Percentiles rank a stretch among this genome's conserved stretches.
phyloP scores from a whole-genome alignment of 495 filamentous ascomycete species.

The Podospora australis region DNA sequence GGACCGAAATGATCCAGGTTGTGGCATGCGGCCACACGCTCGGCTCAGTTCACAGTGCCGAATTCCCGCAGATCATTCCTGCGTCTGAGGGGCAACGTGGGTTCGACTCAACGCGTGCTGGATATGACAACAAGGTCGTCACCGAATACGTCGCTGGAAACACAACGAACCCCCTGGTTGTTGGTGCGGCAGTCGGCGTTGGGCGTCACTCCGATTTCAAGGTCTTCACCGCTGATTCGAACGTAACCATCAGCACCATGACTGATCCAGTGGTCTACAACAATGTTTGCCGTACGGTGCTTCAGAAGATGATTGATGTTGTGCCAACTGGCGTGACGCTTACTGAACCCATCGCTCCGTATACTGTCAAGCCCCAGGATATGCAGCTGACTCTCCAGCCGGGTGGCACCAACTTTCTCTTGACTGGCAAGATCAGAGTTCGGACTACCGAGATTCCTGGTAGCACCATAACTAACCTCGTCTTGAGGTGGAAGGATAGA shows the following conservation, averaged over 20 bases:
- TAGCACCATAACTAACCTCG: constrained; percentile 40
- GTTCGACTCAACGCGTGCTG: constrained; percentile 39
- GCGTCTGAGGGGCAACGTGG: constrained; percentile 29
- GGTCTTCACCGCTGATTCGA: constrained; percentile 51
- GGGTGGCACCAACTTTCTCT: constrained; percentile 29
- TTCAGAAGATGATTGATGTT: constrained; percentile 57
- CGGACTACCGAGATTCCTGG: constrained; percentile 33
- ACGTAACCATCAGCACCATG: constrained; percentile 49
- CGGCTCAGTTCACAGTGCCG: constrained; percentile 51
- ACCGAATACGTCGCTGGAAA: constrained; percentile 51
- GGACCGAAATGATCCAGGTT: constrained; percentile 52
- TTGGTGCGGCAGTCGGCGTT: constrained; percentile 36
- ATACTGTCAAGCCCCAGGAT: constrained; percentile 52
- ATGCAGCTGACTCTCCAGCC: constrained; percentile 39
- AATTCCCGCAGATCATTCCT: constrained; percentile 50
- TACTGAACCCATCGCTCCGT: constrained; percentile 48
- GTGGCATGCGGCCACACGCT: constrained; percentile 58
- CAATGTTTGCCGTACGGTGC: constrained; percentile 41
- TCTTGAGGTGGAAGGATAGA: constrained; percentile 83
- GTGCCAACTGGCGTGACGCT: constrained; percentile 48
- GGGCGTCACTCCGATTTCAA: constrained; percentile 48
- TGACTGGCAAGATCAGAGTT: constrained; percentile 39
- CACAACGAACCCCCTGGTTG: constrained; percentile 47
- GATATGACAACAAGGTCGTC: constrained; percentile 51
- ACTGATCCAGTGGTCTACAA: constrained; percentile 36